Base-by-base conservation (phyloP, 768 basidiomycete genomes). In the Chalciporus sphaerocephalus region DNA sequence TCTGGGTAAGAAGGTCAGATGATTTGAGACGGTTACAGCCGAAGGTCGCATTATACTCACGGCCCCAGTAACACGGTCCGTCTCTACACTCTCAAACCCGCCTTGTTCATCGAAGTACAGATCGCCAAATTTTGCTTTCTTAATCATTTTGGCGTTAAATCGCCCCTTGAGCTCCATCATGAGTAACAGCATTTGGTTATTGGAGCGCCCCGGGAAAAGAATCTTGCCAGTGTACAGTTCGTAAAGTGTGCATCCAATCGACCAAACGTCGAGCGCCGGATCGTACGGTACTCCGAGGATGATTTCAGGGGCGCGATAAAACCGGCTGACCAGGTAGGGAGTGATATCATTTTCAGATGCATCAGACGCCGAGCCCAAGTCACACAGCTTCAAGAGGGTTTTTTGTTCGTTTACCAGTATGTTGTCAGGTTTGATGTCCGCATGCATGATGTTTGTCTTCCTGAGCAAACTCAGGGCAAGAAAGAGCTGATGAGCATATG, bases 101-200 rank as follows among this genome's bases (percentile, higher is more conserved):
- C 88, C 84, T 74, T 87, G 83, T 40, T 96, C 93, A 58, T 98
- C 94, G 54, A 98, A 99, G 59, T 93, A 95, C 56, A 87, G 68
- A 40, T 91, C 85, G 1, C 89, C 91, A 67, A 98, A 97, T 61
- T 87, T 85, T 1, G 89, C 89, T 61, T 87, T 92, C 71, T 95
- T 96, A 66, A 98, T 87, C 82, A 92, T 83, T 68, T 92, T 92
- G 52, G 80, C 75, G 60, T 92, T 94, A 70, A 98, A 89, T 39
- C 92, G 78, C 27, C 96, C 94, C 65, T 91, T 94, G 47, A 96
- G 74, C 65, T 98, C 95, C 93, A 97, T 97, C 88, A 97, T 96
- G 46, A 90, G 80, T 44, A 92, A 74, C 16, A 98, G 73, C 95
- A 98, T 98, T 59, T 98, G 94, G 60, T 96, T 96, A 68, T 99